Evolutionary conservation across 148 eudicot genomes (phyloP).

Genomic region (Fagopyrum esculentum): DNA sequence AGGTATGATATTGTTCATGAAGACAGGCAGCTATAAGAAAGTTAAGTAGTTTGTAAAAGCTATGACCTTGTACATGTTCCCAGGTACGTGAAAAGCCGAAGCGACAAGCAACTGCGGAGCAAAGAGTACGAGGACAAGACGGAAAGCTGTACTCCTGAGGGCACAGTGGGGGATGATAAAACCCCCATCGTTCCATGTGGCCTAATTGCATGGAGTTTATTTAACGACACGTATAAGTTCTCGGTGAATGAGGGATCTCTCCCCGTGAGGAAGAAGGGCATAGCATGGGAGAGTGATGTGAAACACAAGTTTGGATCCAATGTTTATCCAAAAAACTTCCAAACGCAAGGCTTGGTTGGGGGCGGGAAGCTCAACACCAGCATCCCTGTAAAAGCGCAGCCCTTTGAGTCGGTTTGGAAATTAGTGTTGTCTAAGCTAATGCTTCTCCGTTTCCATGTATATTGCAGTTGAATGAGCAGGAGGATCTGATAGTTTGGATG

Average conservation of each 20-base stretch:
- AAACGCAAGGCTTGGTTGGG: slow-evolving; percentile 45
- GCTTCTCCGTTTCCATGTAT: background rate
- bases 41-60: background rate
- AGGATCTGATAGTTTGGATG: slow-evolving; percentile 98
- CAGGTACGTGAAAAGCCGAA: slow-evolving; percentile 21
- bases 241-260: background rate
- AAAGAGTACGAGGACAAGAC: background rate
- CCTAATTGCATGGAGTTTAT: slow-evolving; percentile 92
- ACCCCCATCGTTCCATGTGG: slow-evolving; percentile 79
- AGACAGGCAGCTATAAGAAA: background rate
- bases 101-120: slow-evolving; percentile 18
- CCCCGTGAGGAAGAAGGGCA: slow-evolving; percentile 42
- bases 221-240: slow-evolving; percentile 71
- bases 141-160: slow-evolving; percentile 10
- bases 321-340: slow-evolving; percentile 81
- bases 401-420: background rate
- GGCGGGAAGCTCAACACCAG: slow-evolving; percentile 62
- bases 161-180: background rate
- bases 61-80: background rate
- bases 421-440: background rate
- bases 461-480: slow-evolving; percentile 71
- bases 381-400: slow-evolving; percentile 51
- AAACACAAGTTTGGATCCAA: slow-evolving; percentile 57
- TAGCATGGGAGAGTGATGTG: slow-evolving; percentile 82
- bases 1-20: slow-evolving; percentile 24